Conservation (phyloP, 2,329 filamentous ascomycete genomes). For the Incumbomyces delicatus region DNA sequence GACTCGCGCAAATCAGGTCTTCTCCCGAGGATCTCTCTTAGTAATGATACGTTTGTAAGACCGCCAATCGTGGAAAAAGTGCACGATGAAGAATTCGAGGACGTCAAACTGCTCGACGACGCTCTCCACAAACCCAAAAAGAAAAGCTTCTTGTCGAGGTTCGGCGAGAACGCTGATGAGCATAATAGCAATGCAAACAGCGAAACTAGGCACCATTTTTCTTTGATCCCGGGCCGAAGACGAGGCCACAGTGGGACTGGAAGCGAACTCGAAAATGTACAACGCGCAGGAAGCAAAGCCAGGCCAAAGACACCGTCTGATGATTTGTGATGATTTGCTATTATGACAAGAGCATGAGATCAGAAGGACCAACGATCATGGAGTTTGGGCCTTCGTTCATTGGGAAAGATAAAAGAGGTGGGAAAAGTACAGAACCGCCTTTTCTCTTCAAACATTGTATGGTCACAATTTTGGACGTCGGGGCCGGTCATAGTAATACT, state of each 20-base stretch:
- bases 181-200: conserved; percentile 21
- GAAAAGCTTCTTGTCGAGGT: conserved; percentile 69
- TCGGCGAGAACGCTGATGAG: conserved; percentile 50
- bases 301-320: conserved; percentile 16
- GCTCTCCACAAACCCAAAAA: conserved; percentile 47
- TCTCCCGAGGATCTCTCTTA: conserved; percentile 52
- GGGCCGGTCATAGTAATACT: conserved; percentile 5
- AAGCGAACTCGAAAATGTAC: conserved; percentile 54
- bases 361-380: neutral
- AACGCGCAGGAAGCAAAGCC: conserved; percentile 26
- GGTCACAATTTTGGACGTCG: neutral
- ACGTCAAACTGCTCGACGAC: conserved; percentile 78
- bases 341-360: neutral
- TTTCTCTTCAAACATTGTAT: neutral
- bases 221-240: conserved; percentile 63
- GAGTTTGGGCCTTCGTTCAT: neutral
- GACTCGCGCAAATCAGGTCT: conserved; percentile 62
- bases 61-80: conserved; percentile 46
- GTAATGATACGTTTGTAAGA: conserved; percentile 48
- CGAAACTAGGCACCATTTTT: conserved; percentile 40
- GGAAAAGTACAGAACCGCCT: neutral
- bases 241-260: conserved; percentile 60
- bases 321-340: neutral
- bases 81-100: conserved; percentile 71
- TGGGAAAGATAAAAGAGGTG: neutral